These are phyloP conservation scores for Desmodesmus armatus DNA, from an alignment of 139 green algal species.

Conservation along the genomic window DNA sequence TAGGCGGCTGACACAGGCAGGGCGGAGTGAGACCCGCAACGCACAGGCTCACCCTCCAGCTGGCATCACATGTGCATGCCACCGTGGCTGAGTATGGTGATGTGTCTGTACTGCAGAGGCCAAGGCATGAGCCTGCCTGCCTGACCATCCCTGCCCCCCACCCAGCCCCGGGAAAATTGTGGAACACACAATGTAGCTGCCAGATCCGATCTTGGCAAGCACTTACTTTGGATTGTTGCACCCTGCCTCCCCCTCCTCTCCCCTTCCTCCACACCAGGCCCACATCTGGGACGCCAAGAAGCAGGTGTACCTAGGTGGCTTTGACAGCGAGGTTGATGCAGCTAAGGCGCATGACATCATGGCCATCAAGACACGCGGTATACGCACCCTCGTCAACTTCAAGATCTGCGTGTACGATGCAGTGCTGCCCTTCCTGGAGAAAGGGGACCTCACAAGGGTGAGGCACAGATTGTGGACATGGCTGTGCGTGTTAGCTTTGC, in stretches of 20 bases:
- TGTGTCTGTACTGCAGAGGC: too few species aligned
- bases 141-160: not conserved
- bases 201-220: not conserved
- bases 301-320: slow-evolving; percentile 66
- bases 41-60: too few species aligned
- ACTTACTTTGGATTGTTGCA: not conserved
- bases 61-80: too few species aligned
- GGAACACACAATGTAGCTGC: not conserved
- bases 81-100: too few species aligned
- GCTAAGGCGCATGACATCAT: slow-evolving; percentile 60
- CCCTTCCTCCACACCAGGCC: too few species aligned
- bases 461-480: too few species aligned
- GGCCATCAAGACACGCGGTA: slow-evolving; percentile 52
- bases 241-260: too few species aligned
- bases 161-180: not conserved
- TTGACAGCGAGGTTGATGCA: slow-evolving; percentile 51
- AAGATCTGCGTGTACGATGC: slow-evolving; percentile 39
- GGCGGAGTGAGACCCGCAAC: too few species aligned
- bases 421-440: not conserved
- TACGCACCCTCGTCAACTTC: slow-evolving; percentile 45
- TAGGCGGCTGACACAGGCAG: too few species aligned
- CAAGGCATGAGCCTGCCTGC: not conserved
- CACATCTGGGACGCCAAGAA: slow-evolving; percentile 69
- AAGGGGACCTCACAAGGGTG: not conserved
- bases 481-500: too few species aligned